Percentiles rank a stretch among this genome's conserved stretches.
These are phyloP conservation scores for Rosa persica DNA, from an alignment of 306 rosid species.

Conservation along the genomic window DNA sequence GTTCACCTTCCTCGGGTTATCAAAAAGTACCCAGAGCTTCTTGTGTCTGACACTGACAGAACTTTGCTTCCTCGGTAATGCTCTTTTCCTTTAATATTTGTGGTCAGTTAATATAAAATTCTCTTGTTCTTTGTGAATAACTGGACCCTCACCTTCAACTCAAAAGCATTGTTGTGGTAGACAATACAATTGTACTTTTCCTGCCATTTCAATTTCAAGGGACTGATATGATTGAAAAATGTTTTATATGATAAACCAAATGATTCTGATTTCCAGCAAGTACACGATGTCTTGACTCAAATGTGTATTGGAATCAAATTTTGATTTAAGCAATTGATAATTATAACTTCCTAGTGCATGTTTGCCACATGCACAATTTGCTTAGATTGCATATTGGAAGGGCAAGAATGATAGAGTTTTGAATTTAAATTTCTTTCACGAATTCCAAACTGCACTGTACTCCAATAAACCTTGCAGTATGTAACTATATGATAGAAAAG, in stretches of 20 bases:
- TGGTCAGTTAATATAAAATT: neutral
- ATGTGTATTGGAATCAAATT: neutral
- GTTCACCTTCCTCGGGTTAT: constrained; percentile 62
- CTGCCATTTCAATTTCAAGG: neutral
- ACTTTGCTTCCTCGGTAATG: constrained; percentile 71
- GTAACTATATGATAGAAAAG: neutral
- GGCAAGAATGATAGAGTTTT: neutral
- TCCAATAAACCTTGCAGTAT: neutral
- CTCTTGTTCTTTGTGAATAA: neutral
- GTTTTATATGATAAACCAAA: neutral
- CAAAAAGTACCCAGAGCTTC: constrained; percentile 80
- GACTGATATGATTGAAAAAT: neutral
- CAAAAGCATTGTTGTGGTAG: neutral
- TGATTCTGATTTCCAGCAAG: neutral
- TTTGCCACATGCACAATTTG: neutral
- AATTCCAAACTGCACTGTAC: neutral
- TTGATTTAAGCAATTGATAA: neutral
- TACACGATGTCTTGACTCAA: neutral
- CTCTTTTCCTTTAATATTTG: constrained; percentile 9
- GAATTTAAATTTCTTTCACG: neutral
- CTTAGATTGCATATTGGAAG: neutral
- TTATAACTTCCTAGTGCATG: neutral
- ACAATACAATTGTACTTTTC: neutral
- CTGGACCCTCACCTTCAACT: neutral
- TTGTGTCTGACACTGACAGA: constrained; percentile 61